These are phyloP conservation scores for Vitis hybrid DNA, from an alignment of 177 flowering plant species.

Conservation along the genomic window DNA sequence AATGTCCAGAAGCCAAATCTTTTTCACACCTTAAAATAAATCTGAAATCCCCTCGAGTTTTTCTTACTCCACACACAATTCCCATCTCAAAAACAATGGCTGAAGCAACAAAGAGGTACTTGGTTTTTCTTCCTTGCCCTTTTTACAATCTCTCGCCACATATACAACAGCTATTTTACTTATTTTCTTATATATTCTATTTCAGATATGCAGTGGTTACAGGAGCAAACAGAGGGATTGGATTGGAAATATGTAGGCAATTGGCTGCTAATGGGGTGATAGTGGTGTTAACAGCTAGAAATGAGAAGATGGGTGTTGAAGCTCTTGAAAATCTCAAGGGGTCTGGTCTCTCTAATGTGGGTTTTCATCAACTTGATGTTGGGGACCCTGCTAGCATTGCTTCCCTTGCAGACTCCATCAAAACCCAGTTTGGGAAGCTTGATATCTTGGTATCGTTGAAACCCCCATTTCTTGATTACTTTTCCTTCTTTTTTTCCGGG, in stretches of 20 bases:
- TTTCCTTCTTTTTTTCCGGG: too few relatives aligned
- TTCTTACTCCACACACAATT: too few relatives aligned
- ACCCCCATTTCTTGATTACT: not conserved
- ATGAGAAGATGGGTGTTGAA: conserved; percentile 4
- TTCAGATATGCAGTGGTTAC: too few relatives aligned
- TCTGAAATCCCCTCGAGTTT: too few relatives aligned
- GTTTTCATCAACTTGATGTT: conserved; percentile 23
- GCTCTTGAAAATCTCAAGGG: conserved; percentile 25
- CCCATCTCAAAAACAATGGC: not conserved
- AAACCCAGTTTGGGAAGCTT: conserved; percentile 33
- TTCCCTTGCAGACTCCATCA: conserved; percentile 28
- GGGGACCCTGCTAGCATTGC: conserved; percentile 19
- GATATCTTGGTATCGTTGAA: conserved; percentile 30
- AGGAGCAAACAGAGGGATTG: not conserved
- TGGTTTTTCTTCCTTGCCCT: too few relatives aligned
- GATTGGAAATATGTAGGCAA: conserved; percentile 38
- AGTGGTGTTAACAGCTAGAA: not conserved
- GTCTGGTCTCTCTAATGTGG: conserved; percentile 15
- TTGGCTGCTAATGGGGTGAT: too few relatives aligned
- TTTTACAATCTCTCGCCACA: too few relatives aligned
- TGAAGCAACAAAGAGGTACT: not conserved
- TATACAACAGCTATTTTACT: not conserved
- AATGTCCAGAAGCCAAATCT: too few relatives aligned
- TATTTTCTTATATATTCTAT: not conserved
- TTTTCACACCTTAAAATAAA: too few relatives aligned